Percentiles rank a stretch among this genome's conserved stretches.
These are phyloP conservation scores for Metschnikowia noctiluminum DNA, from an alignment of 805 yeast species.

Conservation along the genomic window DNA sequence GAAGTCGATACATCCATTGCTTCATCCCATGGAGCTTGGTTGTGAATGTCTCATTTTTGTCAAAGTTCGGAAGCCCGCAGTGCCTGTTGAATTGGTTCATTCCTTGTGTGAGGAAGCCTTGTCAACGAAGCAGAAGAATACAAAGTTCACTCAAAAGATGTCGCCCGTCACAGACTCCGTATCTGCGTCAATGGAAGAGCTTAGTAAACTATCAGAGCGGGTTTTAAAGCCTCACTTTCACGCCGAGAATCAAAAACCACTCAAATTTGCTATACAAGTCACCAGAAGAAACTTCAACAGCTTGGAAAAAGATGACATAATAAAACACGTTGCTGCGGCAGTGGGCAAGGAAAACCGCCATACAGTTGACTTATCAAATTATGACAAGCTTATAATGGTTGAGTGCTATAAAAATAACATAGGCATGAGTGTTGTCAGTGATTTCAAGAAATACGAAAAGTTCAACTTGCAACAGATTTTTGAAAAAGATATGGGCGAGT, in stretches of 20 bases:
- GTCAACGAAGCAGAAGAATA: constrained; percentile 51
- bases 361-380: constrained; percentile 73
- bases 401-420: constrained; percentile 87
- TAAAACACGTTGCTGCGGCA: constrained; percentile 62
- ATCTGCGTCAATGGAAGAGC: constrained; percentile 66
- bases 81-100: constrained; percentile 69
- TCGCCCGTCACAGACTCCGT: constrained; percentile 79
- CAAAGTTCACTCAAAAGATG: constrained; percentile 72
- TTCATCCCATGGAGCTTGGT: constrained; percentile 60
- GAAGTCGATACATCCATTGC: constrained; percentile 28
- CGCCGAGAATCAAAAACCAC: constrained; percentile 35
- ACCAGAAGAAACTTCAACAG: constrained; percentile 74
- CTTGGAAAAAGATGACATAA: constrained; percentile 68
- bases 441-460: constrained; percentile 58
- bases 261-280: constrained; percentile 76
- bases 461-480: constrained; percentile 82
- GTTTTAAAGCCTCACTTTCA: constrained; percentile 74
- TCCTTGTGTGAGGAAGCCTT: constrained; percentile 59
- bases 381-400: constrained; percentile 74
- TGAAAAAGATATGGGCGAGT: constrained; percentile 38
- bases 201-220: constrained; percentile 53
- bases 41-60: constrained; percentile 85
- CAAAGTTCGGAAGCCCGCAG: constrained; percentile 74
- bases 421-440: constrained; percentile 80
- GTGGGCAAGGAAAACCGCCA: constrained; percentile 73